Evolutionary conservation across 495 filamentous ascomycete genomes (phyloP), one percentile per base, ranked within the genome.

Genomic region (Penicillium turbatum): DNA sequence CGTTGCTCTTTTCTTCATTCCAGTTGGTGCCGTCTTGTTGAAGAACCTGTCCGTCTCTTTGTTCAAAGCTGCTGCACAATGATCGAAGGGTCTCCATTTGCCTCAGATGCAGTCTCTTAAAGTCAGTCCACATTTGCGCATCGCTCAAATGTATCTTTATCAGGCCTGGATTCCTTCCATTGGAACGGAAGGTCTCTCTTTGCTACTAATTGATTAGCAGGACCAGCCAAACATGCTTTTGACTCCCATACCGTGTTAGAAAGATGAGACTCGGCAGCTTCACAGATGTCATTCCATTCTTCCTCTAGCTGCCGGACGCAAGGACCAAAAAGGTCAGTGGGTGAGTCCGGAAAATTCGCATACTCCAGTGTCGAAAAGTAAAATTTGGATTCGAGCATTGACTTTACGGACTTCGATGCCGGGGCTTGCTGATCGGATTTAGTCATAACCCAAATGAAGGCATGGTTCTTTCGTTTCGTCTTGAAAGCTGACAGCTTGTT

Each of bases 371-470:
- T 48, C 16, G 31, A 36, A 17, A 48, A 48, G 11, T 36, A 24
- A 32, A 48, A 12, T 35, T 48, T 48, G 30, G 8, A 36, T 48
- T 48, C 44, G 36, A 48, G 31, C 30, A 48, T 48, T 36, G 30
- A n/a, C n/a, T 48, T 36, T 35, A 7, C 30, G 19, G 44, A 19
- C 44, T 17, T 24, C 3, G 44, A 24, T 36, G 5, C 30, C 29
- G 44, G 44, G 27, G 19, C 27, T 11, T 35, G 29, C 31, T 36
- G 16, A 24, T 48, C 15, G 31, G 44, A 13, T 29, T 48, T 48
- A 32, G 21, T 30, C 44, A 48, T 6, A 36, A 48, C 8, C 44
- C 44, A 48, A 48, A 48, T 24, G 13, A 48, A 17, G 44, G 44
- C 44, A 36, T 48, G 44, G 19, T 24, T 41, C 17, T 41, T 41